Conservation (phyloP, 169 alveolate genomes). For the Plasmodium berghei region DNA sequence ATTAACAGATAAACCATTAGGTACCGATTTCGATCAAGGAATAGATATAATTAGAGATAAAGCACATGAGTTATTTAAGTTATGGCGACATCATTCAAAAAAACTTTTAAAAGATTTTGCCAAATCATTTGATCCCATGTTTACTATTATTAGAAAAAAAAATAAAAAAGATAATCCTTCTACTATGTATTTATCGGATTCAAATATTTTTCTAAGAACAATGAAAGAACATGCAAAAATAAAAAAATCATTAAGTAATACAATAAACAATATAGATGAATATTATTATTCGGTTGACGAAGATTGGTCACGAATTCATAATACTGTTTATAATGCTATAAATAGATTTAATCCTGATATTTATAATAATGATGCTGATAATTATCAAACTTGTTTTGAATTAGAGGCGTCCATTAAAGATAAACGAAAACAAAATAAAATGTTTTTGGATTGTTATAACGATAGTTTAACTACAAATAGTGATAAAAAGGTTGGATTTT, state of each 20-base stretch:
- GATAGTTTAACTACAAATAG: neutral
- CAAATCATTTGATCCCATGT: conserved; percentile 74
- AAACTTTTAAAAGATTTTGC: conserved; percentile 76
- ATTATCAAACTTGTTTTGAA: conserved; percentile 76
- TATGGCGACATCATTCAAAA: conserved; percentile 79
- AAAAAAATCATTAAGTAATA: conserved; percentile 34
- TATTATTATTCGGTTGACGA: conserved; percentile 73
- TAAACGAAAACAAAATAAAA: conserved; percentile 3
- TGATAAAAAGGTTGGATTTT: neutral
- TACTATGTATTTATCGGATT: conserved; percentile 46
- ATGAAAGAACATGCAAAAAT: conserved; percentile 31
- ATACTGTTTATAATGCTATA: conserved; percentile 15
- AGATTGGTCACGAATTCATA: conserved; percentile 18
- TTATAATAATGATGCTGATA: conserved; percentile 12
- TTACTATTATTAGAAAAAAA: conserved; percentile 54
- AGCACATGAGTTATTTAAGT: conserved; percentile 76
- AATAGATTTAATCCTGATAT: conserved; percentile 28
- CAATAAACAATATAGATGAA: conserved; percentile 63
- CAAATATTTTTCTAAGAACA: conserved; percentile 31
- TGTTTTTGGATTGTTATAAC: too few species aligned
- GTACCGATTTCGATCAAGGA: conserved; percentile 82
- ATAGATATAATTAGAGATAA: conserved; percentile 79
- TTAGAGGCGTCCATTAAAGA: conserved; percentile 45
- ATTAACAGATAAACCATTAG: conserved; percentile 88
- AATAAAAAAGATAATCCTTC: conserved; percentile 36